These are phyloP conservation scores for Rhazya stricta DNA, from an alignment of 257 asterid species.

Conservation along the genomic window DNA sequence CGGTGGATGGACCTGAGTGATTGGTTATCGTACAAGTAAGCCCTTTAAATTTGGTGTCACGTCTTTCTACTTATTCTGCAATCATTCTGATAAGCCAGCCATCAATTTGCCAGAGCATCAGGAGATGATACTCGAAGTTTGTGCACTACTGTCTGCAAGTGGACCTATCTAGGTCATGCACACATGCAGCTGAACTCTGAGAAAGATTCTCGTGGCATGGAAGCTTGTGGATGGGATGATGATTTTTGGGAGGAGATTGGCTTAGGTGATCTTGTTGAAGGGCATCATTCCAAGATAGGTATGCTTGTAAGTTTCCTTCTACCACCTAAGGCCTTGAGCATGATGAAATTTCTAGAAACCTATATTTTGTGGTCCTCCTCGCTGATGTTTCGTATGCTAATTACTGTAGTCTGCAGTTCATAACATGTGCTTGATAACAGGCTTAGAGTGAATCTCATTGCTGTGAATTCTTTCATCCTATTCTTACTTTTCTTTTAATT, in stretches of 20 bases:
- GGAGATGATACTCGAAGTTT: constrained; percentile 98
- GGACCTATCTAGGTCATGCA: constrained; percentile 98
- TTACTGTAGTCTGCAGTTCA: background rate
- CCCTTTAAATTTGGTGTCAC: background rate
- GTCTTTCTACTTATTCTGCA: background rate
- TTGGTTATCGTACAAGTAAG: constrained; percentile 90
- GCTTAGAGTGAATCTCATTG: background rate
- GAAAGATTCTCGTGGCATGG: constrained; percentile 72
- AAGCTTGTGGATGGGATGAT: constrained; percentile 99
- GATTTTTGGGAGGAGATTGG: constrained; percentile 96
- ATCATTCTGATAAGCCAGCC: constrained; percentile 7
- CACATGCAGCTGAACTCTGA: constrained; percentile 82
- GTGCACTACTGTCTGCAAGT: constrained; percentile 96
- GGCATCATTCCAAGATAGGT: constrained; percentile 97
- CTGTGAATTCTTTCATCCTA: background rate
- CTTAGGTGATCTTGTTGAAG: constrained; percentile 84
- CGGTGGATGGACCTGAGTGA: constrained; percentile 99
- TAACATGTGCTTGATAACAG: background rate
- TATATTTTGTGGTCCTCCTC: background rate
- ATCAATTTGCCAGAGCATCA: constrained; percentile 59
- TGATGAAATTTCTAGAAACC: background rate
- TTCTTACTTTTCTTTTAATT: background rate
- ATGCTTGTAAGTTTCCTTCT: constrained; percentile 20
- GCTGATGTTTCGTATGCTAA: constrained; percentile 4
- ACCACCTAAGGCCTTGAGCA: constrained; percentile 2